These are phyloP conservation scores for Geotrichum citri-aurantii DNA, from an alignment of 1,139 yeast genomes.

Conservation along the genomic window DNA sequence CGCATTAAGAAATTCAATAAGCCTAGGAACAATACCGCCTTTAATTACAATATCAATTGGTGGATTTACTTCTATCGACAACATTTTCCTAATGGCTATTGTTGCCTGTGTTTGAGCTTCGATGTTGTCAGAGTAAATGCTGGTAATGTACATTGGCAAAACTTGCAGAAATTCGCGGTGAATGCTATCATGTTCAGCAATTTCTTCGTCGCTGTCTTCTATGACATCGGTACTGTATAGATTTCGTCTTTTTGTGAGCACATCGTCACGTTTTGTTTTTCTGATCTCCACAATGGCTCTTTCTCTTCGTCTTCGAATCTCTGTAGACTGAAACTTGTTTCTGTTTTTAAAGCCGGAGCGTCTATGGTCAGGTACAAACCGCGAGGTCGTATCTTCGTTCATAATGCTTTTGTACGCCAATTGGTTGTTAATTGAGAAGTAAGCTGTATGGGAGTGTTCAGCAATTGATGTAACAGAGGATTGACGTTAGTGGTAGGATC, in stretches of 20 bases:
- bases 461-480: neutral
- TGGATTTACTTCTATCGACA: constrained; percentile 92
- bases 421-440: neutral
- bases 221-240: constrained; percentile 44
- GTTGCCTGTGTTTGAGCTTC: constrained; percentile 86
- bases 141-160: neutral
- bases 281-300: constrained; percentile 95
- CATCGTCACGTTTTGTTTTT: constrained; percentile 94
- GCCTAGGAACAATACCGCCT: constrained; percentile 85
- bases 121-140: constrained; percentile 65
- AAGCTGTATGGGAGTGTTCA: neutral
- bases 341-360: constrained; percentile 94
- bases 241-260: constrained; percentile 86
- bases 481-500: neutral
- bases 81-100: constrained; percentile 83
- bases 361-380: constrained; percentile 95
- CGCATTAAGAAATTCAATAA: constrained; percentile 77
- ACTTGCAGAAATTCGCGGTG: neutral
- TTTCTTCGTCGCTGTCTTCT: constrained; percentile 45
- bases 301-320: constrained; percentile 95
- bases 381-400: constrained; percentile 75
- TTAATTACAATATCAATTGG: constrained; percentile 92
- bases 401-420: constrained; percentile 34
- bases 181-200: constrained; percentile 25
- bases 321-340: constrained; percentile 90